phyloP scores from a whole-genome alignment of 192 early-diverging fungal species.

The Umbelopsis vinacea region DNA sequence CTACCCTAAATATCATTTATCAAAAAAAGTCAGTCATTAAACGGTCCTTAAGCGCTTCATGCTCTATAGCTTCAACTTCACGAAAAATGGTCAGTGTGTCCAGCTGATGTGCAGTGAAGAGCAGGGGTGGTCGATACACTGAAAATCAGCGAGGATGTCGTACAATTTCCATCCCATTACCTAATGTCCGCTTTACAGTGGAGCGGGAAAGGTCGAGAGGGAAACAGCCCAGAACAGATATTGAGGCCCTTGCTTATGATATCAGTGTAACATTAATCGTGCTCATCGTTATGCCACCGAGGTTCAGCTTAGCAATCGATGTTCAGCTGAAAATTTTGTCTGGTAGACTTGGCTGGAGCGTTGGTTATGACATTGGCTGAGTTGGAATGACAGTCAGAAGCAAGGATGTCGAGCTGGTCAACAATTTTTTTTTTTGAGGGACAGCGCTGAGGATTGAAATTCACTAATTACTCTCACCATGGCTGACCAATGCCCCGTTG shows the following conservation, averaged over 20 bases:
- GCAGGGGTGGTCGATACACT: neutral
- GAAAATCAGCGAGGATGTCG: neutral
- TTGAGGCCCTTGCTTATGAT: no score
- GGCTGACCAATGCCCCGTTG: slow-evolving; percentile 55
- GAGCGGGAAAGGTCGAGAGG: neutral
- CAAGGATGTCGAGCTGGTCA: no score
- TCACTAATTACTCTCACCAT: slow-evolving; percentile 6
- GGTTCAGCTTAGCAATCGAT: neutral
- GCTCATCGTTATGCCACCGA: neutral
- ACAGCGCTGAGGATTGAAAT: neutral
- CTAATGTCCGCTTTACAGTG: neutral
- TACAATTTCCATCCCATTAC: slow-evolving; percentile 17
- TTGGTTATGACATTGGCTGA: no score
- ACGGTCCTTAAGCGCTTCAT: no score
- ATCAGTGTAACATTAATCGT: neutral
- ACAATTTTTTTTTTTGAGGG: neutral
- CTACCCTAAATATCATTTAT: no score
- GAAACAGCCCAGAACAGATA: no score
- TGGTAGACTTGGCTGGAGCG: no score
- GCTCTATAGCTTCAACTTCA: no score
- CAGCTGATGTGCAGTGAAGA: neutral
- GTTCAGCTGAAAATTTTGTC: no score
- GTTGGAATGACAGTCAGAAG: no score
- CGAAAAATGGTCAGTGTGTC: no score
- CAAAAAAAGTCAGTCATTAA: no score